Evolutionary conservation across 768 basidiomycete species (phyloP).

Genomic region (Xerocomellus dryophilus): DNA sequence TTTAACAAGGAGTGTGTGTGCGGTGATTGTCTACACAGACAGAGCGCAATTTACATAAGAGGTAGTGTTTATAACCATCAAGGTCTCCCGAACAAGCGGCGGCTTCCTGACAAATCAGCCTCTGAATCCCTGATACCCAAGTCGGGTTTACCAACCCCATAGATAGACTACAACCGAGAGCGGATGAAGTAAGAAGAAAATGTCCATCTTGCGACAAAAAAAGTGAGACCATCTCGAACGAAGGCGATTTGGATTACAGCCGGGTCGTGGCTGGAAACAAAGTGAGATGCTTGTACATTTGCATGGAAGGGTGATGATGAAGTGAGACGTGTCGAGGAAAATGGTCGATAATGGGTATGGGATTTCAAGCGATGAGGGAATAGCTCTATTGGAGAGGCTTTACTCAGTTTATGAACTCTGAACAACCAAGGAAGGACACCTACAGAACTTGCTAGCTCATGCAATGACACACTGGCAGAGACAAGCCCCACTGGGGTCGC

Average conservation of each 20-base stretch:
- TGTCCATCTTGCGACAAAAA: constrained; percentile 19
- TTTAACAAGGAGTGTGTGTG: constrained; percentile 13
- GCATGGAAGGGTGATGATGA: background rate
- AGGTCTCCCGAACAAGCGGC: constrained; percentile 5
- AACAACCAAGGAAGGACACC: background rate
- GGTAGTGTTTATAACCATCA: background rate
- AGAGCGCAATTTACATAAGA: background rate
- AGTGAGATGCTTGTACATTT: constrained; percentile 1
- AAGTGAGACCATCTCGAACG: constrained; percentile 15
- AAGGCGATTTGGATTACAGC: constrained; percentile 9
- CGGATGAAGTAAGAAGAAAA: background rate
- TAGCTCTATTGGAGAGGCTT: background rate
- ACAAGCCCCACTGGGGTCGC: background rate
- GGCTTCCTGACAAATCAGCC: constrained; percentile 6
- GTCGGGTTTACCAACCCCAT: constrained; percentile 1
- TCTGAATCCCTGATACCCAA: constrained; percentile 1
- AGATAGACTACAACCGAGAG: constrained; percentile 3
- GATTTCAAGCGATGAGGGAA: background rate
- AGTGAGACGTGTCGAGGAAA: background rate
- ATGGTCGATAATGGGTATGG: background rate
- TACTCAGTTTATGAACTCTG: background rate
- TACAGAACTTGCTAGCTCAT: constrained; percentile 16
- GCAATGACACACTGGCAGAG: constrained; percentile 9
- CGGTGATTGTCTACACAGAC: background rate
- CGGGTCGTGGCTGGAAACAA: constrained; percentile 9